These are phyloP conservation scores for Paulownia fortunei DNA, from an alignment of 257 asterid species.

Conservation along the genomic window DNA sequence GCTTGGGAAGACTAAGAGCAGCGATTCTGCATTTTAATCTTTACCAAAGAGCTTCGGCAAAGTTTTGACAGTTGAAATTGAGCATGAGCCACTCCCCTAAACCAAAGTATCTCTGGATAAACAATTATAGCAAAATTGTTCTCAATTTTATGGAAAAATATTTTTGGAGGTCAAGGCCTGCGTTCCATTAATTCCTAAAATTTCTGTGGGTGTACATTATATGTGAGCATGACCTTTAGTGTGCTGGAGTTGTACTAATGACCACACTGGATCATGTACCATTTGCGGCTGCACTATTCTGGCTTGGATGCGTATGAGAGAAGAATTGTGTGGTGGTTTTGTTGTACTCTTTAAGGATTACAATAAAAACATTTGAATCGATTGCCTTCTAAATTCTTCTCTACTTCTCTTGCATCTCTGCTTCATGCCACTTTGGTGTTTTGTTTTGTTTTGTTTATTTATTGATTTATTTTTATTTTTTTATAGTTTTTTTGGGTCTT, in stretches of 20 bases:
- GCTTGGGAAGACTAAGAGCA: constrained; percentile 70
- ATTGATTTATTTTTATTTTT: too few species aligned
- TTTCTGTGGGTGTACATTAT: constrained; percentile 7
- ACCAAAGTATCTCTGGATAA: constrained; percentile 1
- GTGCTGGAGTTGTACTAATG: constrained; percentile 13
- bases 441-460: too few species aligned
- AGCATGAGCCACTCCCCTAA: not conserved
- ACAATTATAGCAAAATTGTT: not conserved
- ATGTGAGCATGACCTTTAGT: not conserved
- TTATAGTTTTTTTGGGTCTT: too few species aligned
- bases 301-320: constrained; percentile 29
- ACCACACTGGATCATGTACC: constrained; percentile 7
- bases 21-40: constrained; percentile 70
- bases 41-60: constrained; percentile 6
- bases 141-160: not conserved
- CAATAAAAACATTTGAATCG: not conserved
- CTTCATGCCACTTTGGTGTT: not conserved
- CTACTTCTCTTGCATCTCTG: not conserved
- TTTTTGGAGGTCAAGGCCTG: constrained; percentile 23
- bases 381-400: not conserved
- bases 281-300: constrained; percentile 8
- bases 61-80: constrained; percentile 28
- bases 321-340: constrained; percentile 5
- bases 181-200: not conserved
- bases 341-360: not conserved